Conservation (phyloP, 2,329 filamentous ascomycete genomes). For the Lecanicillium sp. region DNA sequence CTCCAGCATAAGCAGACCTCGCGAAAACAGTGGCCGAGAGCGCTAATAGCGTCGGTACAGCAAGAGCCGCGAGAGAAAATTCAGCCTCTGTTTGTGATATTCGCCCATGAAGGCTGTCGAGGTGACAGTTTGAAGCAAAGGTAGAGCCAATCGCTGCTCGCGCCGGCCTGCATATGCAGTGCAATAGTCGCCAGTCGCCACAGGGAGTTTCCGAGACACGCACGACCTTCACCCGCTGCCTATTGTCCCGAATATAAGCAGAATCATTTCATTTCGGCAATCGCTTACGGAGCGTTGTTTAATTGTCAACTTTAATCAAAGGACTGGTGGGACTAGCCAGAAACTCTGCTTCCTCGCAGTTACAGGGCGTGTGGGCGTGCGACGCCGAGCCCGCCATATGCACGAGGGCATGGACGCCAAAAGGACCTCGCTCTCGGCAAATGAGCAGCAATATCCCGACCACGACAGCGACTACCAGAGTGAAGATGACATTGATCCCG, state of each 20-base stretch:
- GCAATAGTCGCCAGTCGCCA: too few relatives aligned
- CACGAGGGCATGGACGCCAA: constrained; percentile 5
- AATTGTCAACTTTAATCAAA: too few relatives aligned
- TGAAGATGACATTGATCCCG: constrained; percentile 36
- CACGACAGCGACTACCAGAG: constrained; percentile 44
- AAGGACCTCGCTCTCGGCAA: constrained; percentile 16
- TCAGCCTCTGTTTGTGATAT: too few relatives aligned
- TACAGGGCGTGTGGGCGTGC: too few relatives aligned
- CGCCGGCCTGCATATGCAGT: background rate
- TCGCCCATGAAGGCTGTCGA: too few relatives aligned
- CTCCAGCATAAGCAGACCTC: too few relatives aligned
- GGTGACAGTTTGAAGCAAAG: background rate
- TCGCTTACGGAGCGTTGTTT: background rate
- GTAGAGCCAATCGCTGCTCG: background rate
- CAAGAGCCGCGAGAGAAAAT: too few relatives aligned
- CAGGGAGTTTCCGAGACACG: too few relatives aligned
- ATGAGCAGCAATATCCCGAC: constrained; percentile 25
- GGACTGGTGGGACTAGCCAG: background rate
- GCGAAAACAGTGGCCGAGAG: background rate
- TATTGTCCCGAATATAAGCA: constrained; percentile 8
- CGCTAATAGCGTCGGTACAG: too few relatives aligned
- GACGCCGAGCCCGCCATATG: constrained; percentile 3
- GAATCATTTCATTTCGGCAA: constrained; percentile 1
- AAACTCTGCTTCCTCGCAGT: too few relatives aligned
- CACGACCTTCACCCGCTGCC: constrained; percentile 13